phyloP scores from a whole-genome alignment of 768 basidiomycete species.

The Phylloporus arenicola region DNA sequence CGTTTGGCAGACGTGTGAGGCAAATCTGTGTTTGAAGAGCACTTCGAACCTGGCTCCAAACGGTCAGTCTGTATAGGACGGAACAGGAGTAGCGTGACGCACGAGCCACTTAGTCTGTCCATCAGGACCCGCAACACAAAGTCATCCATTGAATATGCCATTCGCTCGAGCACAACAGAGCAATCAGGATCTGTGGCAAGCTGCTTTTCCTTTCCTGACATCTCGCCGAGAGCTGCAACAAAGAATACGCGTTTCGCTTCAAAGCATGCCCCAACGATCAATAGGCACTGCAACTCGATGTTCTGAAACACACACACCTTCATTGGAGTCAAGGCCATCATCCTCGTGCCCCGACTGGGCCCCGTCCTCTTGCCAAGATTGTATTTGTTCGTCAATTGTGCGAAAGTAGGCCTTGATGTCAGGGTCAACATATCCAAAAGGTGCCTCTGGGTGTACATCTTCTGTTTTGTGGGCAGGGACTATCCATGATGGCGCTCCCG shows the following conservation, averaged over 20 bases:
- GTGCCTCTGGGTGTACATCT: conserved; percentile 57
- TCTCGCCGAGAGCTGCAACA: conserved; percentile 75
- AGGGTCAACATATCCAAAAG: conserved; percentile 84
- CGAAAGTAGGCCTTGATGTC: conserved; percentile 93
- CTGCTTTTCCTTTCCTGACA: conserved; percentile 82
- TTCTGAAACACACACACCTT: conserved; percentile 43
- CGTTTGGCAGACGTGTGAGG: conserved; percentile 94
- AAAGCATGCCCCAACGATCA: not conserved
- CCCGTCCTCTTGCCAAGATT: conserved; percentile 69
- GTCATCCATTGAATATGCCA: conserved; percentile 92
- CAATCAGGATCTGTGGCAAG: conserved; percentile 93
- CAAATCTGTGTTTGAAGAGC: conserved; percentile 78
- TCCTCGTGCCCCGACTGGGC: conserved; percentile 38
- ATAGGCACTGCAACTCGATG: not conserved
- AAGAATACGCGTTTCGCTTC: conserved; percentile 74
- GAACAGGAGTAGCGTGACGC: conserved; percentile 36
- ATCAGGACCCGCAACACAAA: conserved; percentile 89
- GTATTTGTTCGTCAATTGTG: conserved; percentile 82
- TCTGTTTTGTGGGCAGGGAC: conserved; percentile 37
- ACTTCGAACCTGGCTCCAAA: conserved; percentile 47
- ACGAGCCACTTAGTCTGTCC: conserved; percentile 86
- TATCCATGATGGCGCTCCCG: conserved; percentile 68
- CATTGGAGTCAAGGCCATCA: conserved; percentile 58
- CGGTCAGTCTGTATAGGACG: conserved; percentile 4
- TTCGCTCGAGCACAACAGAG: conserved; percentile 82